Evolutionary conservation across 1,284 basidiomycete species (phyloP), one percentile per base, ranked within the genome.

Genomic region (Erythrobasidium hasegawianum): DNA sequence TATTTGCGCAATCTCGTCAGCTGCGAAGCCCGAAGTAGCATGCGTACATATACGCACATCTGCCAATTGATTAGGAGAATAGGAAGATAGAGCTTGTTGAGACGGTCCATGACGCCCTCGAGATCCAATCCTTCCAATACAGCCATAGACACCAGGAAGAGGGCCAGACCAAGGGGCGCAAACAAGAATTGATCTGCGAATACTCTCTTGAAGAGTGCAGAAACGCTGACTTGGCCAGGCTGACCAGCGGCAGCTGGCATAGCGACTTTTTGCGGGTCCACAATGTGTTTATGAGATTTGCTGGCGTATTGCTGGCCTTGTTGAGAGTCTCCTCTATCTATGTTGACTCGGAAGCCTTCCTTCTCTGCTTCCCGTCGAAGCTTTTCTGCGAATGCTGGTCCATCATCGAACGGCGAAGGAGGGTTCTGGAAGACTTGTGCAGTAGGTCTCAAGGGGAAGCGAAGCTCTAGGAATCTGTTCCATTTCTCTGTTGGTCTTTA

Each of bases 401-500:
- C 45, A 60, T 67, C 64, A 22, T 66, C 33, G 33, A 33, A 33
- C 29, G 50, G n/a, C 45, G 26, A 24, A 18, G 33, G 14, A 27
- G 45, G 55, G 16, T 41, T 56, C 10, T 29, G 29, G 29, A 67
- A 67, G 27, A 59, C 64, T 39, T 59, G 26, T 26, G 57, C 41
- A 24, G 49, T 43, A 14, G 64, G 64, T 18, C 64, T 45, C 26
- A 67, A 24, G n/a, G 64, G 64, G 27, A 67, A 67, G 14, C 64
- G 47, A 20, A 60, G 60, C 54, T 67, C 64, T 5, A 67, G 58
- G 27, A 59, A 67, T 26, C 59, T 29, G 43, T 67, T 67, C 64
- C 64, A 67, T 60, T 67, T 67, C 55, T 65, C 62, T 64, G 54
- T 43, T 33, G 13, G 10, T n/a, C n/a, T n/a, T n/a, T n/a, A n/a